Base-by-base conservation (phyloP, 2,329 filamentous ascomycete genomes). In the Epichloe elymi region DNA sequence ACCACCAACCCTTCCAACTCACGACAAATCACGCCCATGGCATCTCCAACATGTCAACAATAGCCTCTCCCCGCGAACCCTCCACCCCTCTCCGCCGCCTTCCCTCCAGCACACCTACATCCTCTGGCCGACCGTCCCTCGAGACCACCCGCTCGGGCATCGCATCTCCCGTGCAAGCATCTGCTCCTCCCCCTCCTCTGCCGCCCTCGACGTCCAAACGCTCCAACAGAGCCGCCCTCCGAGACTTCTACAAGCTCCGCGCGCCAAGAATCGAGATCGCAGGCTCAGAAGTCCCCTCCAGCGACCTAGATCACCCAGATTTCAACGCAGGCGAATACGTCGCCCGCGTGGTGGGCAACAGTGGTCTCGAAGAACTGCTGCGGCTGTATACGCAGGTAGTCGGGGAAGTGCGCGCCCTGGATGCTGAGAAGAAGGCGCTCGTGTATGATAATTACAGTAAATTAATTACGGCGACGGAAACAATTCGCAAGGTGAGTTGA, bases 361-460 rank as follows among this genome's bases (percentile, higher is more conserved):
- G 79, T 61, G 75, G 76, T 5, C 70, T 93, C 36, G 79, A 83
- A 61, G 84, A 85, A 50, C 70, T 93, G 49, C 63, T 93, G 61
- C 74, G 74, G 49, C 73, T 84, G 1, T 89, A 93, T 63, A 82
- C 84, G 45, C 76, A 79, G 20, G 74, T 91, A 10, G 68, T 91
- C 58, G 78, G 81, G 57, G 91, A 97, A 69, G 91, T 95, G 46
- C 74, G 89, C 38, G 90, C 88, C 2, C 74, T 98, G 17, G 93
- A 97, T 62, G 91, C 91, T 23, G 93, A 98, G 74, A 86, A 93
- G 67, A 98, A 98, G 70, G 90, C 91, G 2, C 71, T 98, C 55
- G 93, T 98, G 4, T 98, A 98, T 66, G 91, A 98, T 66, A 98
- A 98, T 65, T 98, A 97, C 67, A 93, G 86, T 59, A 97, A 97